Evolutionary conservation across 2,329 filamentous ascomycete genomes (phyloP), one percentile per base, ranked within the genome.

Genomic region (Botryosphaeria dothidea): DNA sequence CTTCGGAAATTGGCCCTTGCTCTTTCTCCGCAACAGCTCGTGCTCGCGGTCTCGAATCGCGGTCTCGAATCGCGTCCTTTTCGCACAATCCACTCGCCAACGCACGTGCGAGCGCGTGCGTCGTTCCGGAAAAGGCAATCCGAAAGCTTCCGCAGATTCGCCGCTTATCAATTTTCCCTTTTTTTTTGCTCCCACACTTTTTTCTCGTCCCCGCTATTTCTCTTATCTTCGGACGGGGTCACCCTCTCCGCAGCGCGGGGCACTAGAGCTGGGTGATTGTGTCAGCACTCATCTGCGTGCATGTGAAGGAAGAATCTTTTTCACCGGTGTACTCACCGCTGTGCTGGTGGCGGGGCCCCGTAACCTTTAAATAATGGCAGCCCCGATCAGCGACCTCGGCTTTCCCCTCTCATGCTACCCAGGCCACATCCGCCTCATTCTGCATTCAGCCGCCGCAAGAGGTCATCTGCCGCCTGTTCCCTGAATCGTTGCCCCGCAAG

Each of bases 171-270:
- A 13, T 52, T 8, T 52, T 52, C 34, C 34, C 31, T 34, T 52
- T 23, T 21, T 2, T 9, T 34, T 27, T 23, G 15, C 27, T 17
- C 48, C n/a, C 48, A 52, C 48, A 52, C 23, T 19, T 4, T 21
- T 13, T 15, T 34, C 27, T 3, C 15, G 48, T 56, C 31, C 31
- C 51, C 51, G 31, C 29, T 56, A 7, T 36, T 56, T 38, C n/a
- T 23, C 51, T 56, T 56, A 56, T 56, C 51, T 56, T 56, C 51
- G 51, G 51, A 25, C 11, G 19, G 51, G 51, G 51, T 56, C 29
- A 56, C 51, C 51, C 31, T 56, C 31, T 38, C 51, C 51, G 51
- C 31, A 36, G 3, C 9, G 29, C 19, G 31, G 17, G 51, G 15
- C 38, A n/a, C 38, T n/a, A 13, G 11, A 13, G 9, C 38, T 41